Base-by-base conservation (phyloP, 495 filamentous ascomycete species). In the Elasticomyces elasticus region DNA sequence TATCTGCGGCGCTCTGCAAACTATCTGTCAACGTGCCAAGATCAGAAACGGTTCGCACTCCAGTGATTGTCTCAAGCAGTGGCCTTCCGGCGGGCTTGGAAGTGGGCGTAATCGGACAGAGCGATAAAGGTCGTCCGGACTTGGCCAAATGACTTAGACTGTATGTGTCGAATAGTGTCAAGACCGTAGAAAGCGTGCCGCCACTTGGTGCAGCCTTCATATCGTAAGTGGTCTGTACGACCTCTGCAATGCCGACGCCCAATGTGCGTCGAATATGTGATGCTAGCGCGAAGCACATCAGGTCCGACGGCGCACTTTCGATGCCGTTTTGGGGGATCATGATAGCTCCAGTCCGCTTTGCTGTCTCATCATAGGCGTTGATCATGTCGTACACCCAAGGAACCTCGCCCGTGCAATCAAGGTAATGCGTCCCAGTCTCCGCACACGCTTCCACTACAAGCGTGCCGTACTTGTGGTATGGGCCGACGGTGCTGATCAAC, bases 371-470 rank as follows among this genome's bases (percentile, higher is more conserved):
- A 64, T 94, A 92, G 59, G 88, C 86, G 17, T 81, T 74, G 51
- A 96, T 80, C 75, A 95, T 92, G 23, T 79, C 71, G 53, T 76
- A 71, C 24, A 89, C 77, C 79, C 85, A 98, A 7, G 87, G 85
- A 7, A 80, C 78, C 65, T 98, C 92, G 33, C 90, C 90, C 12
- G 91, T 95, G 27, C 80, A 79, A 71, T 96, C 91, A 40, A 97
- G 72, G 66, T 95, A 95, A 66, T 95, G 89, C 12, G 91, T 95
- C 22, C 91, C 90, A 55, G 81, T 81, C 45, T 80, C 76, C 27
- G 87, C 88, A 66, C 91, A 97, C n/a, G 90, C 89, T 59, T 85
- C 83, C 50, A 97, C 80, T 19, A 89, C 87, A 38, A 78, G 77
- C 42, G 84, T 82, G 38, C 91, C 89, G 61, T 94, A 84, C 27